phyloP scores from a whole-genome alignment of 2,329 filamentous ascomycete species.

The Massarina eburnea region DNA sequence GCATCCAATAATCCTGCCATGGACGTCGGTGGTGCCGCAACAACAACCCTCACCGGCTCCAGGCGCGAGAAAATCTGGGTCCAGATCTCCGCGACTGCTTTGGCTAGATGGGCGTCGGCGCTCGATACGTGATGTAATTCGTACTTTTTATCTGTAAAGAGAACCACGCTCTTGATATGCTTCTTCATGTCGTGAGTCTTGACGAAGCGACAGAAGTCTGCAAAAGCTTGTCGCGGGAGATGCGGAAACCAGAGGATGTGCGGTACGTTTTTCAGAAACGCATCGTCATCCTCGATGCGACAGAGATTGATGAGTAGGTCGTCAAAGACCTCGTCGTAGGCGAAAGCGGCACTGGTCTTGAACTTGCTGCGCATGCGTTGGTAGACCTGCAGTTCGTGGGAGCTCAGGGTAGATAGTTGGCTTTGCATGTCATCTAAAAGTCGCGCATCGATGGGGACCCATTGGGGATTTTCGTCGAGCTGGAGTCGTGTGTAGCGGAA shows the following conservation, averaged over 20 bases:
- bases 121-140: slow-evolving; percentile 31
- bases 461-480: slow-evolving; percentile 32
- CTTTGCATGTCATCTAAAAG: slow-evolving; percentile 38
- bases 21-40: slow-evolving; percentile 60
- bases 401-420: slow-evolving; percentile 31
- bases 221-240: slow-evolving; percentile 24
- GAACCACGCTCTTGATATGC: slow-evolving; percentile 52
- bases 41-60: slow-evolving; percentile 37
- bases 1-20: slow-evolving; percentile 63
- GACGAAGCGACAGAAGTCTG: slow-evolving; percentile 22
- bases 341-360: slow-evolving; percentile 31
- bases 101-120: slow-evolving; percentile 43
- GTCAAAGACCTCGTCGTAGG: slow-evolving; percentile 34
- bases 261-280: slow-evolving; percentile 26
- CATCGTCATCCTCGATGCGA: slow-evolving; percentile 32
- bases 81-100: slow-evolving; percentile 52
- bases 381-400: slow-evolving; percentile 38
- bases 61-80: slow-evolving; percentile 27
- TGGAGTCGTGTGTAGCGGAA: slow-evolving; percentile 32
- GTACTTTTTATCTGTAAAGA: slow-evolving; percentile 46
- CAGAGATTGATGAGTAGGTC: slow-evolving; percentile 37
- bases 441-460: slow-evolving; percentile 37
- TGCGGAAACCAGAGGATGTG: slow-evolving; percentile 36
- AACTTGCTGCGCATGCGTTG: slow-evolving; percentile 35
- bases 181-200: slow-evolving; percentile 24